These are phyloP conservation scores for Colletotrichum truncatum DNA, from an alignment of 2,329 filamentous ascomycete species.

Conservation along the genomic window DNA sequence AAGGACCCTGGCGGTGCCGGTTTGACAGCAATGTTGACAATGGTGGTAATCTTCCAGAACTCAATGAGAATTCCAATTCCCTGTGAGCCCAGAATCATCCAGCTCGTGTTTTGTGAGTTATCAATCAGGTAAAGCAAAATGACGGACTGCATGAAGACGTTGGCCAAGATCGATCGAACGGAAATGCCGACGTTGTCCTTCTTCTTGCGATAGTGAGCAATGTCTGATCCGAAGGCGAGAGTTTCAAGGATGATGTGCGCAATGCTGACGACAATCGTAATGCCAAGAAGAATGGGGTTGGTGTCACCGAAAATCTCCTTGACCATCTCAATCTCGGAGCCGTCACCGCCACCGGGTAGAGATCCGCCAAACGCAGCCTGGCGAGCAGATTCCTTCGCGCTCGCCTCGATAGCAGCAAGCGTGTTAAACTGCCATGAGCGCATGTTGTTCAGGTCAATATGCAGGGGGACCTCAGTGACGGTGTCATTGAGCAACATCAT, in stretches of 20 bases:
- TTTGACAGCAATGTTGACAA: constrained; percentile 87
- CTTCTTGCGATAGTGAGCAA: constrained; percentile 98
- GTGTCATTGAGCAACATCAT: constrained; percentile 95
- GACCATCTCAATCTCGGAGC: constrained; percentile 94
- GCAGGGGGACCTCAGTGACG: constrained; percentile 81
- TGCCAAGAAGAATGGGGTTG: constrained; percentile 87
- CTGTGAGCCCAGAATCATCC: constrained; percentile 98
- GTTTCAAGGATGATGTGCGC: constrained; percentile 96
- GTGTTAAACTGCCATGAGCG: constrained; percentile 90
- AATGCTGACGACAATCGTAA: constrained; percentile 86
- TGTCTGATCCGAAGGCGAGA: constrained; percentile 96
- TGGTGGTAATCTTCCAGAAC: constrained; percentile 95
- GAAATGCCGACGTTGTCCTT: constrained; percentile 99
- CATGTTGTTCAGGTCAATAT: constrained; percentile 84
- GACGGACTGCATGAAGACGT: constrained; percentile 95
- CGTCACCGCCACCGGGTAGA: constrained; percentile 83
- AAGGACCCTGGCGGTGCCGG: constrained; percentile 72
- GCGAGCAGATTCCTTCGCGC: constrained; percentile 82
- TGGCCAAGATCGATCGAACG: constrained; percentile 93
- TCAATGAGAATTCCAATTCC: constrained; percentile 79
- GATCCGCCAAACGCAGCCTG: constrained; percentile 79
- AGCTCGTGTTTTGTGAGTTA: constrained; percentile 97
- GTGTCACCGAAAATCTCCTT: constrained; percentile 96
- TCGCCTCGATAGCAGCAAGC: constrained; percentile 85
- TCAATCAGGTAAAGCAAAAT: constrained; percentile 98